Percentiles rank a stretch among this genome's conserved stretches.
Evolutionary conservation across 306 rosid species (phyloP).

Genomic region (Potentilla sterilis): DNA sequence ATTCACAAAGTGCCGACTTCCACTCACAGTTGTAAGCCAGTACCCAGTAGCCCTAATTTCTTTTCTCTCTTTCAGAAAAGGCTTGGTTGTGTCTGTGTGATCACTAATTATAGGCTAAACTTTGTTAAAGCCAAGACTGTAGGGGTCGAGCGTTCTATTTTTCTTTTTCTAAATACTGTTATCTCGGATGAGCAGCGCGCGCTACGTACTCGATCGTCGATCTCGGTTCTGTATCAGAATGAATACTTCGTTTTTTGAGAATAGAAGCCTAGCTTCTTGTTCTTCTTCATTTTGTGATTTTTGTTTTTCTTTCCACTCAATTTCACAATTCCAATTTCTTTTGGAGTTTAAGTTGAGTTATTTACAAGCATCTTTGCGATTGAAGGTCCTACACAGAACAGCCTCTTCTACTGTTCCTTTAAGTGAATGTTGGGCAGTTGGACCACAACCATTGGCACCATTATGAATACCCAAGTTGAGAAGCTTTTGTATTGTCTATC

Average conservation of each 20-base stretch:
- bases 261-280: background rate
- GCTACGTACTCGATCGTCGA: background rate
- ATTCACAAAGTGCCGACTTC: background rate
- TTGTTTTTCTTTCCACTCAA: background rate
- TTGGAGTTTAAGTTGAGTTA: background rate
- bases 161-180: background rate
- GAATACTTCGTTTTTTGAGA: background rate
- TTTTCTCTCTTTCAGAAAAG: background rate
- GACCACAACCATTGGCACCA: slow-evolving; percentile 40
- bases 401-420: slow-evolving; percentile 25
- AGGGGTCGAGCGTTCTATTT: background rate
- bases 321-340: background rate
- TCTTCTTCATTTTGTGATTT: background rate
- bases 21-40: background rate
- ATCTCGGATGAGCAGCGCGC: background rate
- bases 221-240: background rate
- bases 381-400: slow-evolving; percentile 38
- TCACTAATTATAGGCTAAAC: background rate
- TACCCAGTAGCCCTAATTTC: background rate
- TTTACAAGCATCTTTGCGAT: slow-evolving; percentile 20
- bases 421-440: slow-evolving; percentile 26
- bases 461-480: slow-evolving; percentile 5
- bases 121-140: background rate
- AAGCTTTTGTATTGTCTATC: background rate
- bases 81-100: background rate